Evolutionary conservation across 106 monocot genomes (phyloP).

Genomic region (Acorus calamus): DNA sequence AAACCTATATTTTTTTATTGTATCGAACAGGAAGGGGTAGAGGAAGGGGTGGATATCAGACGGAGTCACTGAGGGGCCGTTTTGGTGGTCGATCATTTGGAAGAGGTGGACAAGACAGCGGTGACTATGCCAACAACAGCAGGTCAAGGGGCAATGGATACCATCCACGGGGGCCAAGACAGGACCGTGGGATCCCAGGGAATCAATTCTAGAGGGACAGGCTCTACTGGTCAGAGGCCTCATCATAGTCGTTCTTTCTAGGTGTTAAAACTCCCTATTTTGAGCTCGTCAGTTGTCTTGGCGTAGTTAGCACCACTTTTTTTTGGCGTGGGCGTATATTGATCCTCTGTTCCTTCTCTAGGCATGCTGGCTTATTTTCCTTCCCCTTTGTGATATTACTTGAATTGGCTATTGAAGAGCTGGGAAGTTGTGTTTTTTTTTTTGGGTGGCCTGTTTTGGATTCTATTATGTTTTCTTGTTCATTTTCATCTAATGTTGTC

Average conservation of each 20-base stretch:
- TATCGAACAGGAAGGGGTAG: slow-evolving; percentile 20
- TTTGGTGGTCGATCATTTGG: slow-evolving; percentile 18
- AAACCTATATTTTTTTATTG: background rate
- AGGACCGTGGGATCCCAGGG: slow-evolving; percentile 32
- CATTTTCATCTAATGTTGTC: too few relatives aligned
- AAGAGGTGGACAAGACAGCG: slow-evolving; percentile 1
- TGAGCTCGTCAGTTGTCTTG: too few relatives aligned
- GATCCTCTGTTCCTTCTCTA: too few relatives aligned
- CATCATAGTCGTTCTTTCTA: background rate
- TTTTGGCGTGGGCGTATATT: too few relatives aligned
- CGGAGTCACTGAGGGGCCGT: slow-evolving; percentile 21
- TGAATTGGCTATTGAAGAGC: too few relatives aligned
- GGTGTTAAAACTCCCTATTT: too few relatives aligned
- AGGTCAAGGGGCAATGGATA: slow-evolving; percentile 31
- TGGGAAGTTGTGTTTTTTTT: too few relatives aligned
- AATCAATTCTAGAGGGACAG: slow-evolving; percentile 8
- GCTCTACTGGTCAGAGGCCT: background rate
- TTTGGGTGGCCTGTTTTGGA: too few relatives aligned
- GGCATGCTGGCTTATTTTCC: too few relatives aligned
- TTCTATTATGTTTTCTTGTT: too few relatives aligned
- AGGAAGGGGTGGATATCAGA: slow-evolving; percentile 26
- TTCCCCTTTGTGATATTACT: too few relatives aligned
- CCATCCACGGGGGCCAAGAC: slow-evolving; percentile 14
- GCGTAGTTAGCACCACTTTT: too few relatives aligned
- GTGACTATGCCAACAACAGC: slow-evolving; percentile 7